These are phyloP conservation scores for Nigrospora sphaerica DNA, from an alignment of 2,329 filamentous ascomycete genomes.

Conservation along the genomic window DNA sequence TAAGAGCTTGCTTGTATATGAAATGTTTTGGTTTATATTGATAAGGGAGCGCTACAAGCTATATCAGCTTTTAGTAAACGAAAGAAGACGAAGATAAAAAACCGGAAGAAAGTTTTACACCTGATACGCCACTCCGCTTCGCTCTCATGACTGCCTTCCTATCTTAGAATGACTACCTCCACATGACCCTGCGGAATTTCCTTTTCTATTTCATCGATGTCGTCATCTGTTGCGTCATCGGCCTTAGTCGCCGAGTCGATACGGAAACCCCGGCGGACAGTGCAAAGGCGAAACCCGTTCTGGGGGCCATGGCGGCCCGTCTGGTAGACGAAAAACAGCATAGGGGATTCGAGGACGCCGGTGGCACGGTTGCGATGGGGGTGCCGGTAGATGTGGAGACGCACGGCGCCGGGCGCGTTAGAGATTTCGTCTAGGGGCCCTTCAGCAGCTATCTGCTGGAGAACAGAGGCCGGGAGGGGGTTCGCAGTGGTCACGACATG, in stretches of 20 bases:
- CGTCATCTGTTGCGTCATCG: neutral
- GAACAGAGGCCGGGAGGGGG: neutral
- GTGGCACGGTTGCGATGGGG: neutral
- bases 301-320: neutral
- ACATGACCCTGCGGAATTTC: neutral
- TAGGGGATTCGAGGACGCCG: neutral
- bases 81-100: no score
- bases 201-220: neutral
- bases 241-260: neutral
- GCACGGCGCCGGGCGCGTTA: neutral
- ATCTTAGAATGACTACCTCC: neutral
- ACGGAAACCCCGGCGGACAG: neutral
- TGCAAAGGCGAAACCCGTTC: conserved; percentile 1
- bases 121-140: no score
- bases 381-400: neutral
- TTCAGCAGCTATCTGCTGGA: neutral
- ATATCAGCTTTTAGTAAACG: no score
- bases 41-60: no score
- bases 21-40: no score
- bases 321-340: neutral
- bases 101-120: no score
- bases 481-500: neutral
- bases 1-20: no score
- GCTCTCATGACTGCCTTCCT: no score
- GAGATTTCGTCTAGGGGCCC: neutral